phyloP scores from a whole-genome alignment of 345 rosid genomes.

The Conringia planisiliqua region DNA sequence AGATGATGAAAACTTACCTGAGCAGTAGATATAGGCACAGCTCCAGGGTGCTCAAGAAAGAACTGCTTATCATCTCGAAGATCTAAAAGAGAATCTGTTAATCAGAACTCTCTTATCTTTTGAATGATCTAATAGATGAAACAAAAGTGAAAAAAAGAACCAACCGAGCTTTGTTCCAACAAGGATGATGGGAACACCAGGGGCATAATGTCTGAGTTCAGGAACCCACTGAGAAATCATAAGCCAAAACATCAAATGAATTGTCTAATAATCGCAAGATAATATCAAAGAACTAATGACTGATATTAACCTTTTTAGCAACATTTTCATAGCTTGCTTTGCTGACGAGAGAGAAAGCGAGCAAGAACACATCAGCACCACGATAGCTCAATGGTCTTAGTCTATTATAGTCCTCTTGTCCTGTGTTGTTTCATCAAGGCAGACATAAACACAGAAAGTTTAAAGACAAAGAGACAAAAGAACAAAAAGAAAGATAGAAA shows the following conservation, averaged over 20 bases:
- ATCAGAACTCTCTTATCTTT: background rate
- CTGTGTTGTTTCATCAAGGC: constrained; percentile 51
- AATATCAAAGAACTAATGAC: background rate
- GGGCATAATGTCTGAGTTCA: constrained; percentile 86
- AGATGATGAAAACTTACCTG: constrained; percentile 45
- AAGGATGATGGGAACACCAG: constrained; percentile 79
- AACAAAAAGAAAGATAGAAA: background rate
- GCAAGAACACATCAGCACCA: constrained; percentile 87
- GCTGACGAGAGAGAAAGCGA: constrained; percentile 89
- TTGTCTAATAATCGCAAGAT: constrained; percentile 14
- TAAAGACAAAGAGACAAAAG: background rate
- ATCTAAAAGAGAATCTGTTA: constrained; percentile 42
- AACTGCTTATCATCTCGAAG: constrained; percentile 78
- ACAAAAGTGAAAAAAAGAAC: constrained; percentile 3
- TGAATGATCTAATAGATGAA: background rate
- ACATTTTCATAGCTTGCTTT: constrained; percentile 93
- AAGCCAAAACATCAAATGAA: constrained; percentile 4
- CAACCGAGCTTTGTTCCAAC: constrained; percentile 87
- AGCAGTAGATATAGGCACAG: constrained; percentile 62
- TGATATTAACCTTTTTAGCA: constrained; percentile 59
- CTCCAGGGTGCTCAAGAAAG: constrained; percentile 70
- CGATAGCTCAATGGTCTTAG: constrained; percentile 90
- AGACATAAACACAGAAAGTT: background rate
- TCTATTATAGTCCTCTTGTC: constrained; percentile 93
- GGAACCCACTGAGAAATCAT: constrained; percentile 77